phyloP scores from a whole-genome alignment of 345 rosid species.

The Salix suchowensis region DNA sequence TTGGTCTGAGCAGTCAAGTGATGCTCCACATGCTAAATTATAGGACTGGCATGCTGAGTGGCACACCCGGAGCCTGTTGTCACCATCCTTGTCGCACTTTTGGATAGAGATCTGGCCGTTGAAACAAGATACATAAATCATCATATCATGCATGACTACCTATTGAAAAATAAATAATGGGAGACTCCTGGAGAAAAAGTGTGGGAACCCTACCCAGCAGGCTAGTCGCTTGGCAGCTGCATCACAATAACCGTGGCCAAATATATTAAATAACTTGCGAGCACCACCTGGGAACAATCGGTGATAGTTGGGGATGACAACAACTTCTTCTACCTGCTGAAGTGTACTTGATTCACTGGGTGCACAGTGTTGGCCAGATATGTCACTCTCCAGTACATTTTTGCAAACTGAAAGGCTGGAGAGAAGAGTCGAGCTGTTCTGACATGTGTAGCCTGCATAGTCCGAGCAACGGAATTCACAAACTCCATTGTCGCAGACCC shows the following conservation, averaged over 20 bases:
- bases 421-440: conserved; percentile 82
- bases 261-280: conserved; percentile 69
- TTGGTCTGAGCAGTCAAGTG: conserved; percentile 92
- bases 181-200: background rate
- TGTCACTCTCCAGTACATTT: conserved; percentile 72
- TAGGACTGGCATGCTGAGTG: conserved; percentile 92
- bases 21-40: conserved; percentile 90
- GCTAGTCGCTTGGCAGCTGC: conserved; percentile 89
- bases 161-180: too few relatives aligned
- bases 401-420: conserved; percentile 81
- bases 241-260: conserved; percentile 75
- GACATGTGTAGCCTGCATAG: conserved; percentile 96
- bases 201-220: conserved; percentile 68
- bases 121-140: background rate
- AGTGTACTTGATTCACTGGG: conserved; percentile 87
- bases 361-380: conserved; percentile 83
- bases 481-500: conserved; percentile 98
- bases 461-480: conserved; percentile 99
- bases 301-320: conserved; percentile 92
- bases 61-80: conserved; percentile 90
- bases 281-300: conserved; percentile 85
- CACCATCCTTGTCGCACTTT: conserved; percentile 86
- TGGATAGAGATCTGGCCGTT: conserved; percentile 86
- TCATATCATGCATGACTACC: background rate
- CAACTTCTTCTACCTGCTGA: conserved; percentile 97